Conservation (phyloP, 305 asterid species). For the Ajuga reptans region DNA sequence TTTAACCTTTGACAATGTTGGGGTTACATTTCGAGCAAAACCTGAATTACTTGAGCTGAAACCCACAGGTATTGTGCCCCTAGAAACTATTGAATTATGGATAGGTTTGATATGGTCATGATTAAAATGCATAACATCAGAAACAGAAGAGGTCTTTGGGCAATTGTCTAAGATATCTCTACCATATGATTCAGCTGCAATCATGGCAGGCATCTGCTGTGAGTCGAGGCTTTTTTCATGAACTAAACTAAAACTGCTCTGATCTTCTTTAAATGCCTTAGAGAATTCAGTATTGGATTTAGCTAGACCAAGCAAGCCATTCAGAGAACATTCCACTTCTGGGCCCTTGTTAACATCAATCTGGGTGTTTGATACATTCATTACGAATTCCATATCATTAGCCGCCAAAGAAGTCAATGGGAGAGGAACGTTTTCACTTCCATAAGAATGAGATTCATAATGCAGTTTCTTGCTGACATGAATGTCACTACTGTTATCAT, state of each 20-base stretch:
- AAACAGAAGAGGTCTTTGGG: slow-evolving; percentile 27
- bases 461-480: slow-evolving; percentile 25
- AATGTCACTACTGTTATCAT: slow-evolving; percentile 22
- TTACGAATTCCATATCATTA: slow-evolving; percentile 19
- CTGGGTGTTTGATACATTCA: slow-evolving; percentile 17
- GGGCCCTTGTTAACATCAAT: slow-evolving; percentile 23
- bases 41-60: slow-evolving; percentile 27
- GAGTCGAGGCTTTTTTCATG: slow-evolving; percentile 23
- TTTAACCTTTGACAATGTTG: slow-evolving; percentile 22
- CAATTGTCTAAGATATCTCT: slow-evolving; percentile 27
- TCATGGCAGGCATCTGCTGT: slow-evolving; percentile 24
- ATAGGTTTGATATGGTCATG: slow-evolving; percentile 22
- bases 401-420: slow-evolving; percentile 24
- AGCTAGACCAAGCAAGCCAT: slow-evolving; percentile 26
- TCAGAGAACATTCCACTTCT: slow-evolving; percentile 21
- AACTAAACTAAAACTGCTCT: slow-evolving; percentile 23
- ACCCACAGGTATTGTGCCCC: slow-evolving; percentile 19
- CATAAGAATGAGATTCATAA: slow-evolving; percentile 23
- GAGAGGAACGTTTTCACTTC: slow-evolving; percentile 25
- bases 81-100: slow-evolving; percentile 21
- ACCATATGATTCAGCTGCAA: slow-evolving; percentile 24
- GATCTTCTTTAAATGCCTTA: slow-evolving; percentile 23
- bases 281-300: slow-evolving; percentile 28
- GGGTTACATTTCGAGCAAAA: slow-evolving; percentile 25
- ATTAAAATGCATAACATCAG: slow-evolving; percentile 22